Conservation (phyloP, 495 filamentous ascomycete genomes). For the Penicillium bovifimosum region DNA sequence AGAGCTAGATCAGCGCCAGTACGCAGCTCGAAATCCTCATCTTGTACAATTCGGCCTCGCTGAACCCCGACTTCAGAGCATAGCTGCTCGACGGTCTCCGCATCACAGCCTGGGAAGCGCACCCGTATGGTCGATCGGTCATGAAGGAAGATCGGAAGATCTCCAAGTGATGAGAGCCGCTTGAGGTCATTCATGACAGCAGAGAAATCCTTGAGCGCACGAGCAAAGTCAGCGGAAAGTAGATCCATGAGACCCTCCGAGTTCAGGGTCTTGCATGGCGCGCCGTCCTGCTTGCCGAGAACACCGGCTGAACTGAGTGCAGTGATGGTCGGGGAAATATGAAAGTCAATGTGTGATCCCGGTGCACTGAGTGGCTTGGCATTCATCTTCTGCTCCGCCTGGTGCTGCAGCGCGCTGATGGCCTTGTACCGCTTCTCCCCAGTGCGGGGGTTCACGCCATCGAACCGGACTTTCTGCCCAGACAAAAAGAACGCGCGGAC, state of each 20-base stretch:
- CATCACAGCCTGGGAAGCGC: slow-evolving; percentile 87
- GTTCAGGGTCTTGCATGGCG: slow-evolving; percentile 53
- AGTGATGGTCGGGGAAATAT: slow-evolving; percentile 80
- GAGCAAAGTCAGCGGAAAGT: slow-evolving; percentile 83
- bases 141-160: slow-evolving; percentile 73
- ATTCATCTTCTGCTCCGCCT: slow-evolving; percentile 57
- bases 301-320: slow-evolving; percentile 58
- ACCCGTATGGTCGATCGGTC: slow-evolving; percentile 61
- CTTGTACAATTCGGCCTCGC: slow-evolving; percentile 71
- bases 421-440: slow-evolving; percentile 75
- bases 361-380: slow-evolving; percentile 50
- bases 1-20: slow-evolving; percentile 67
- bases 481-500: slow-evolving; percentile 85
- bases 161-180: slow-evolving; percentile 66
- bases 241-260: slow-evolving; percentile 74
- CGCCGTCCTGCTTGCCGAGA: slow-evolving; percentile 28
- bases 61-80: slow-evolving; percentile 82
- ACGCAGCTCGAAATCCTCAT: slow-evolving; percentile 61
- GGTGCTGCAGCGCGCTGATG: slow-evolving; percentile 63
- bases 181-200: slow-evolving; percentile 77
- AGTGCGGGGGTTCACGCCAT: slow-evolving; percentile 58
- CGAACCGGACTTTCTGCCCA: slow-evolving; percentile 78
- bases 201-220: slow-evolving; percentile 77
- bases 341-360: slow-evolving; percentile 79
- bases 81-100: slow-evolving; percentile 71